Conservation (phyloP, 306 rosid genomes). For the Alnus glutinosa region DNA sequence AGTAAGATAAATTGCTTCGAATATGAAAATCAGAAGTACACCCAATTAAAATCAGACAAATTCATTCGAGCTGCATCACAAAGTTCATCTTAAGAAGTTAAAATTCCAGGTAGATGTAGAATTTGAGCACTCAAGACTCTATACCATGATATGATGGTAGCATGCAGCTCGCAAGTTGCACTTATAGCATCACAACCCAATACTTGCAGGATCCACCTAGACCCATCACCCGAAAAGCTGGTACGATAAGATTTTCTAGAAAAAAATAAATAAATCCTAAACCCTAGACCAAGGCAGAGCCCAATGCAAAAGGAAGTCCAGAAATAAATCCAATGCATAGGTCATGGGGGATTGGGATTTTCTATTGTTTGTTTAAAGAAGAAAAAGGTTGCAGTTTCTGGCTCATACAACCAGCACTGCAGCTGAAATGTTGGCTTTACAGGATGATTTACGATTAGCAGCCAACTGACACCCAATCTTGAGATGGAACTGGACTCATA, state of each 20-base stretch:
- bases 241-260: background rate
- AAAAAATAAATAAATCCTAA: background rate
- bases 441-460: too few relatives aligned
- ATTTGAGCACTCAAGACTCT: background rate
- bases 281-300: background rate
- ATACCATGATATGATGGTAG: background rate
- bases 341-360: too few relatives aligned
- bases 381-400: too few relatives aligned
- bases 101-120: background rate
- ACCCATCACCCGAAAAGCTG: background rate
- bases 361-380: too few relatives aligned
- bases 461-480: too few relatives aligned
- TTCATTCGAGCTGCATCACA: background rate
- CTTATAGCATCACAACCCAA: background rate
- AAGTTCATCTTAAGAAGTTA: background rate
- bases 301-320: background rate
- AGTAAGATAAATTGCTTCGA: slow-evolving; percentile 1
- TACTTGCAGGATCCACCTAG: background rate
- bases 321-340: background rate
- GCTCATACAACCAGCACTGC: too few relatives aligned
- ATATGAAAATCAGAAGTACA: background rate
- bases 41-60: background rate
- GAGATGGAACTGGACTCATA: too few relatives aligned
- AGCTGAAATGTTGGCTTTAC: too few relatives aligned
- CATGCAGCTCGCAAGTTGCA: background rate